Evolutionary conservation across 352 stramenopile species (phyloP), one percentile per base, ranked within the genome.

Genomic region (Phytophthora podocarpi): DNA sequence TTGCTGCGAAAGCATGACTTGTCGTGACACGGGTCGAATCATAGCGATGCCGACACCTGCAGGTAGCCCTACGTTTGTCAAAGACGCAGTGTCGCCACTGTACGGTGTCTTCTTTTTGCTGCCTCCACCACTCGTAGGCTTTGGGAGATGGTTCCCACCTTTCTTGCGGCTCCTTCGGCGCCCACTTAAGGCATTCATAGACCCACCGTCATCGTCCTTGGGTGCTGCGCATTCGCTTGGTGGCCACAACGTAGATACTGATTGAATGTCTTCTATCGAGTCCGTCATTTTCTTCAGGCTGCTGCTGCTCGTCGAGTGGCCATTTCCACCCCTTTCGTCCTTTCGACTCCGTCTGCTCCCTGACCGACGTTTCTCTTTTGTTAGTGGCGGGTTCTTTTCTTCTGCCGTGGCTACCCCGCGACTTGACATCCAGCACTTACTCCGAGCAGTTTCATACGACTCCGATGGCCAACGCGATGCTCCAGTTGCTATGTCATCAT

Each of bases 1-100:
- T 47, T 76, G 66, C 21, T 82, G 66, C 3, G 70, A 71, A 2
- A 66, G 24, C 51, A 82, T 40, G 12, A 64, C 60, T 37, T 86
- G 76, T 16, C 71, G 66, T 23, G 76, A 86, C 13, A 86, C 64
- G 0, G 76, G 74, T 36, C 74, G 74, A 9, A 83, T 71, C 59
- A 68, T 59, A 13, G 59, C 76, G 24, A 80, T 69, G 0, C 67
- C 54, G 3, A 74, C 32, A 26, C 61, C 54, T 23, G 42, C 41
- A 30, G 52, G 35, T 13, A 72, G 35, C 5, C 61, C 60, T 37
- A 67, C 58, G 18, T 58, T 69, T 55, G 39, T 43, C 4, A 50
- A 64, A 3, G 50, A n/a, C 4, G 37, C 26, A 40, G 15, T 32
- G 28, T 63, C 58, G 10, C 42, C 31, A 27, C 46, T 15, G n/a